Percentiles rank a stretch among this genome's conserved stretches.
Conservation (phyloP, 768 basidiomycete genomes). For the Naganishia vaughanmartiniae region DNA sequence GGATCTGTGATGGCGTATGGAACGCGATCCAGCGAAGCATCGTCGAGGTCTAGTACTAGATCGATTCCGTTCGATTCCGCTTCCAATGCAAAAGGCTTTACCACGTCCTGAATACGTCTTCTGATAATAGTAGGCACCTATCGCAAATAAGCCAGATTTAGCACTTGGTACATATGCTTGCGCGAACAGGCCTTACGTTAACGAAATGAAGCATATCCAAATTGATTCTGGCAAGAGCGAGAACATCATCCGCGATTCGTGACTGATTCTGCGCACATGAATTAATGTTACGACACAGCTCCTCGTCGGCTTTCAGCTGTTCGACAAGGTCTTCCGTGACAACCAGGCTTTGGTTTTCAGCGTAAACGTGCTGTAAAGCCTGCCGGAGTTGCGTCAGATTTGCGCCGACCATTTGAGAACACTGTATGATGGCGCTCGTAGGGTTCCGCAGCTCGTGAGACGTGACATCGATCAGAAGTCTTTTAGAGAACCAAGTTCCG, state of each 20-base stretch:
- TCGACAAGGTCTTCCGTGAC: slow-evolving; percentile 41
- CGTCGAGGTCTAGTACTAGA: slow-evolving; percentile 48
- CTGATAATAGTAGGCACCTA: slow-evolving; percentile 43
- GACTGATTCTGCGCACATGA: slow-evolving; percentile 53
- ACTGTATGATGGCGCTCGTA: slow-evolving; percentile 48
- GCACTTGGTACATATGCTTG: background rate
- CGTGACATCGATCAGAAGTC: slow-evolving; percentile 54
- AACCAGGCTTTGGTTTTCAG: slow-evolving; percentile 24
- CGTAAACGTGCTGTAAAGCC: slow-evolving; percentile 35
- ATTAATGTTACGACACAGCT: slow-evolving; percentile 53
- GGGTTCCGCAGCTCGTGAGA: slow-evolving; percentile 50
- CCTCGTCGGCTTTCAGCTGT: slow-evolving; percentile 48
- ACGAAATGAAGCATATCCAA: slow-evolving; percentile 46
- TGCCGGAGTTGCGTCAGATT: slow-evolving; percentile 13
- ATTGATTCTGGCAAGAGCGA: slow-evolving; percentile 54
- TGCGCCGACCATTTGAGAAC: slow-evolving; percentile 42
- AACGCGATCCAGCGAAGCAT: slow-evolving; percentile 43
- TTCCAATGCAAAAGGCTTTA: slow-evolving; percentile 54
- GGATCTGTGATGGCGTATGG: slow-evolving; percentile 52
- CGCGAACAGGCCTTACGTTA: slow-evolving; percentile 34
- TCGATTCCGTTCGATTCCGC: slow-evolving; percentile 53
- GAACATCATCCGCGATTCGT: slow-evolving; percentile 54
- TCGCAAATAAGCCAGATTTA: background rate
- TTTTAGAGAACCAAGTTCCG: too few relatives aligned
- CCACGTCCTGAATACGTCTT: slow-evolving; percentile 47